phyloP scores from a whole-genome alignment of 1,284 basidiomycete genomes.

The Sutorius eximius region DNA sequence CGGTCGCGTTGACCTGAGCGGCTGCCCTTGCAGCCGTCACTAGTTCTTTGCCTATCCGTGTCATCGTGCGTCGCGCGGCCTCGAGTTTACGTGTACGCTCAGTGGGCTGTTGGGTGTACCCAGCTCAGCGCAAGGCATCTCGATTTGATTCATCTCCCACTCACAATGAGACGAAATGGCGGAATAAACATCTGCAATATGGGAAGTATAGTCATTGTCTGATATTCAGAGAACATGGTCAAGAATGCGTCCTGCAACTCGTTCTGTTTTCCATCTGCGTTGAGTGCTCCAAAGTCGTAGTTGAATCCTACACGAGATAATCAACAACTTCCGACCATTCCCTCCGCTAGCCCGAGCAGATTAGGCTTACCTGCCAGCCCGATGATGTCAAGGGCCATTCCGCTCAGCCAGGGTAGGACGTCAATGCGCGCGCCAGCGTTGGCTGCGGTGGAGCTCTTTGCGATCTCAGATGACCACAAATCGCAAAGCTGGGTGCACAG shows the following conservation, averaged over 20 bases:
- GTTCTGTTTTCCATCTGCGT: not conserved
- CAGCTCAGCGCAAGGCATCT: not conserved
- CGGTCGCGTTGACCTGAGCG: not conserved
- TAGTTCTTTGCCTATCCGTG: not conserved
- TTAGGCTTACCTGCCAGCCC: not conserved
- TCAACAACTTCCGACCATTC: not conserved
- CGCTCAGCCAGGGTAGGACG: not conserved
- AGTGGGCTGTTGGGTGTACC: not conserved
- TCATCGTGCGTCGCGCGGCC: not conserved
- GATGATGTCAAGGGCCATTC: not conserved
- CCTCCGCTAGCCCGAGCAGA: not conserved
- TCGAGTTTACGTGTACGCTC: not conserved
- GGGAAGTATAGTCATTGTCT: not conserved
- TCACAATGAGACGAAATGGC: not conserved
- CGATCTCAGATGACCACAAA: constrained; percentile 39
- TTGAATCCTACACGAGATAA: not conserved
- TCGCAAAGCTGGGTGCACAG: constrained; percentile 43
- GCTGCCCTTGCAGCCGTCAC: not conserved
- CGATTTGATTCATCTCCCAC: not conserved
- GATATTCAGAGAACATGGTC: not conserved
- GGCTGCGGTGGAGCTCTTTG: constrained; percentile 20
- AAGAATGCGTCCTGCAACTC: not conserved
- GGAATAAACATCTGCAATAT: not conserved
- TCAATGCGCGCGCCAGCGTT: not conserved
- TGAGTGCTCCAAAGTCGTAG: not conserved